Evolutionary conservation across 2,329 filamentous ascomycete genomes (phyloP), one percentile per base, ranked within the genome.

Genomic region (Orbilia brochopaga): DNA sequence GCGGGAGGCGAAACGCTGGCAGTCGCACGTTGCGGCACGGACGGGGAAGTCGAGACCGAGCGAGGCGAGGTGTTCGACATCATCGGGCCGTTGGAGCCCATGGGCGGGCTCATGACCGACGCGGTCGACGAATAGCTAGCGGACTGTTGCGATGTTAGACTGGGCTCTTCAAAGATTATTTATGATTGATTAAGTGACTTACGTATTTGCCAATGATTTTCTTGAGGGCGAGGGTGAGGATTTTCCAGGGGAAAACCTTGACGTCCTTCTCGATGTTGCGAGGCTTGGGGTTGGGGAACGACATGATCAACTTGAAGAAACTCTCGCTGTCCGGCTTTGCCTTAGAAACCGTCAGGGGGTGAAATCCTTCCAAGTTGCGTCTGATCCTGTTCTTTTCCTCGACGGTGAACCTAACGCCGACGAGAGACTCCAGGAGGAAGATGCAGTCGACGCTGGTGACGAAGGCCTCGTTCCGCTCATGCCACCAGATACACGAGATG

Each of bases 301-400:
- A 91, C 94, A 99, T 99, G 81, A 99, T 97, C 77, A 97, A 85
- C 82, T 97, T 97, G 87, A 97, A 97, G 80, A 97, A 97, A 62
- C 95, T 91, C 79, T 97, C 93, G 78, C 90, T 96, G 69, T 97
- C 93, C 0, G 87, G 78, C 81, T 96, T 96, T 66, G 88, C 87
- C 80, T 99, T 99, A 76, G 92, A 96, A 17, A 99, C 92, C 0
- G 94, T 99, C 74, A 91, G 81, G 0, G 94, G 94, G 37, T 91
- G 88, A 82, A 96, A 97, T 0, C 92, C 92, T 79, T 99, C 94
- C 35, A 99, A 83, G 78, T 99, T 99, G 74, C 94, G 88, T 30
- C 94, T 88, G 76, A 99, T 97, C 58, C 94, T 88, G 80, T 99
- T 99, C 86, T 97, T 99, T 83, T 97, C 94, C 79, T 97, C 93